A percentile compares a stretch with the other conserved stretches of the same genome.
phyloP scores from a whole-genome alignment of 2,329 filamentous ascomycete species.

The Drechslera avenae region DNA sequence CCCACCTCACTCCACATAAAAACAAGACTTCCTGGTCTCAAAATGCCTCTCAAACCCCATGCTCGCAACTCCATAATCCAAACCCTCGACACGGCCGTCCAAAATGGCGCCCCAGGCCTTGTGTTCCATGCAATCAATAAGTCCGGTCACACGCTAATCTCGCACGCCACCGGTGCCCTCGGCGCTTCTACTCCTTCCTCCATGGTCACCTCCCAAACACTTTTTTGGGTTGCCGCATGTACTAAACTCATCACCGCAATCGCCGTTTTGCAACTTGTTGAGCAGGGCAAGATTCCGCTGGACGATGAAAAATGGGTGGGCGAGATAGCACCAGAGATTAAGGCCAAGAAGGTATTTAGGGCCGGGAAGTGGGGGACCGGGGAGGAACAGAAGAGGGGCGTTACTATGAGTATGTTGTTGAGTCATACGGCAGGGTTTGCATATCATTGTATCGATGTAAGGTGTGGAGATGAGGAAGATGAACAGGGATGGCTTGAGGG shows the following conservation, averaged over 20 bases:
- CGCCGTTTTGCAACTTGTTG: conserved; percentile 44
- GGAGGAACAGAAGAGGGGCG: conserved; percentile 49
- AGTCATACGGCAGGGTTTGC: conserved; percentile 58
- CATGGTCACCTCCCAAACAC: conserved; percentile 62
- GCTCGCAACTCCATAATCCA: conserved; percentile 43
- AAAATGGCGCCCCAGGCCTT: conserved; percentile 49
- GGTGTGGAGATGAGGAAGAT: conserved; percentile 24
- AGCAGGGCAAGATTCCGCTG: conserved; percentile 44
- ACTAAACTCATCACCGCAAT: conserved; percentile 49
- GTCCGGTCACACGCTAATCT: conserved; percentile 50
- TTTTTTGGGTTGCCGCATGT: conserved; percentile 64
- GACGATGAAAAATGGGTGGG: conserved; percentile 43
- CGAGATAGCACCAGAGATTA: conserved; percentile 45
- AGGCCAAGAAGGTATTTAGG: conserved; percentile 49
- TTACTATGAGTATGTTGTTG: conserved; percentile 59
- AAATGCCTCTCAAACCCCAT: conserved; percentile 41
- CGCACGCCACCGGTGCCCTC: conserved; percentile 51
- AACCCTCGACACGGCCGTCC: conserved; percentile 40
- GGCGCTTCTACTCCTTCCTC: conserved; percentile 51
- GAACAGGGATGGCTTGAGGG: conserved; percentile 49
- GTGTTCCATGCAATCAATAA: conserved; percentile 55
- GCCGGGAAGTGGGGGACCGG: conserved; percentile 36
- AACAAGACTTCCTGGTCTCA: not conserved
- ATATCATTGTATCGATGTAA: conserved; percentile 56
- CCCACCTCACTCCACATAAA: not conserved